Conservation (phyloP, 2,329 filamentous ascomycete genomes). For the Colletotrichum godetiae region DNA sequence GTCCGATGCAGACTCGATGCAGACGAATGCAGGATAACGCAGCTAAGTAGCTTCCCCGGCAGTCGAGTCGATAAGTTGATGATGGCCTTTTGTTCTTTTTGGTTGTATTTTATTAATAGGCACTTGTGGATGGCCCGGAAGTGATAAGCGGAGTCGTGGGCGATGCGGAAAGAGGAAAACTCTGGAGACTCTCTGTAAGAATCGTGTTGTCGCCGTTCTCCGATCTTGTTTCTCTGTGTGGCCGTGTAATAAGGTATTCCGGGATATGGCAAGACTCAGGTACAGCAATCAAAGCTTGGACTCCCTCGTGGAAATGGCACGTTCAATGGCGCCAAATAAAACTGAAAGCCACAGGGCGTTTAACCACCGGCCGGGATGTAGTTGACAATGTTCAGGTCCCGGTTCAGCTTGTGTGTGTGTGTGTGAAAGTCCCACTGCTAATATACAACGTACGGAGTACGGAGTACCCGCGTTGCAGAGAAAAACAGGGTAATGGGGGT, state of each 20-base stretch:
- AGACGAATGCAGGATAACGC: conserved; percentile 26
- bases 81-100: neutral
- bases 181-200: neutral
- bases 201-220: neutral
- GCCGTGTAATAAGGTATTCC: neutral
- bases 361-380: conserved; percentile 12
- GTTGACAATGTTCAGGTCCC: neutral
- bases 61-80: neutral
- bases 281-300: conserved; percentile 26
- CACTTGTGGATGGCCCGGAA: neutral
- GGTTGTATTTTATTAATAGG: conserved; percentile 24
- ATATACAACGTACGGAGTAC: conserved; percentile 22
- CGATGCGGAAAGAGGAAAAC: neutral
- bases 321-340: conserved; percentile 20
- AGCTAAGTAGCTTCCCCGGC: conserved; percentile 7
- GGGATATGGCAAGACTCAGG: conserved; percentile 1
- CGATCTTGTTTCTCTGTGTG: neutral
- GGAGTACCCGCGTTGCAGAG: conserved; percentile 12
- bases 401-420: neutral
- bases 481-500: neutral
- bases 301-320: conserved; percentile 26
- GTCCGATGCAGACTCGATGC: conserved; percentile 26
- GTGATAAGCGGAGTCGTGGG: neutral
- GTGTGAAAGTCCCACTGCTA: conserved; percentile 22
- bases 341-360: conserved; percentile 30